Percentiles rank a stretch among this genome's conserved stretches.
Conservation (phyloP, 1,139 yeast species). For the Magnusiomyces fungicola region DNA sequence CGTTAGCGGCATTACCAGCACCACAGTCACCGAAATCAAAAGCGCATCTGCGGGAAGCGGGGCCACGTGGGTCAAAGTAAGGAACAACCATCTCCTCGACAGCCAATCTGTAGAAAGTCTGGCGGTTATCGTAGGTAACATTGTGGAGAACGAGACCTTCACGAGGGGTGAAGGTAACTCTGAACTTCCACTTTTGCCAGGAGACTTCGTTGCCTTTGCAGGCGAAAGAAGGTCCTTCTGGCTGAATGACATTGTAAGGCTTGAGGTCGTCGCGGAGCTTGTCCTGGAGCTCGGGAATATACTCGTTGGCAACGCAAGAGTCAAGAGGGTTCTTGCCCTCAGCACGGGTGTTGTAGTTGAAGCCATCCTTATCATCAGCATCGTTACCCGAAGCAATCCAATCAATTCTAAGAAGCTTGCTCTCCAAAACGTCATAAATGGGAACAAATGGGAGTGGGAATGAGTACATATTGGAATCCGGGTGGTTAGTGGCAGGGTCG, state of each 20-base stretch:
- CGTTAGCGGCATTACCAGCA: conserved; percentile 73
- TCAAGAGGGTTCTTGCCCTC: conserved; percentile 59
- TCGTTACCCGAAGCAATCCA: conserved; percentile 60
- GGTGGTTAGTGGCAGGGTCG: conserved; percentile 55
- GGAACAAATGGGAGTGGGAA: conserved; percentile 79
- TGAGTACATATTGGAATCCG: conserved; percentile 79
- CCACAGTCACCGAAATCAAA: conserved; percentile 91
- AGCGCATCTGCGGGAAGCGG: conserved; percentile 87
- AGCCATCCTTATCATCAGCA: conserved; percentile 38
- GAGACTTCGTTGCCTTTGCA: conserved; percentile 52
- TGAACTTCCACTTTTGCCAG: conserved; percentile 91
- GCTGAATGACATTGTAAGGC: conserved; percentile 70
- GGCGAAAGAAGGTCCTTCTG: conserved; percentile 81
- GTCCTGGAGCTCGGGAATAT: conserved; percentile 42
- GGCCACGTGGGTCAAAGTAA: conserved; percentile 85
- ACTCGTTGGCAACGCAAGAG: conserved; percentile 54
- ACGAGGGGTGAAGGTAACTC: conserved; percentile 67
- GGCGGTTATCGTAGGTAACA: conserved; percentile 73
- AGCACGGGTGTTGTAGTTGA: conserved; percentile 38
- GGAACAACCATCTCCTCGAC: conserved; percentile 90
- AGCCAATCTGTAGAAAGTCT: conserved; percentile 68
- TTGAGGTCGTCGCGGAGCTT: conserved; percentile 47
- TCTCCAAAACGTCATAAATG: conserved; percentile 61
- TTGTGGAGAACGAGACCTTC: conserved; percentile 82
- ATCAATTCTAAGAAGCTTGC: conserved; percentile 67